These are phyloP conservation scores for Alternaria ethzedia DNA, from an alignment of 2,329 filamentous ascomycete species.

Conservation along the genomic window DNA sequence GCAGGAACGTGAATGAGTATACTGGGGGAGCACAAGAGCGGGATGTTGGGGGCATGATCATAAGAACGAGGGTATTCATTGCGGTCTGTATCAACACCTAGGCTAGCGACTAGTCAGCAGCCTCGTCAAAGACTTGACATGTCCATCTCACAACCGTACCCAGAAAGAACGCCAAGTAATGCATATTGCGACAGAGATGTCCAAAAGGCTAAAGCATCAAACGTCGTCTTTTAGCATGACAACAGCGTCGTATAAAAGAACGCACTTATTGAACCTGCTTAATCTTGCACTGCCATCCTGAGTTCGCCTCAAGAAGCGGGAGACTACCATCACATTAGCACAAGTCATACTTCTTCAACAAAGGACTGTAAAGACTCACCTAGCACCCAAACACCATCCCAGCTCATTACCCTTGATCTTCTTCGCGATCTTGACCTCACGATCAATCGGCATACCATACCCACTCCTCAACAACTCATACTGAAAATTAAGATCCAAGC, in stretches of 20 bases:
- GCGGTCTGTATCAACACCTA: neutral
- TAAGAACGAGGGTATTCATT: too few relatives aligned
- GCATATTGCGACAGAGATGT: neutral
- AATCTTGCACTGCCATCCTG: constrained; percentile 89
- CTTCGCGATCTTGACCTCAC: constrained; percentile 98
- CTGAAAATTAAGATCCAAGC: constrained; percentile 97
- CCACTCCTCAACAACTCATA: constrained; percentile 89
- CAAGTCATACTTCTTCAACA: neutral
- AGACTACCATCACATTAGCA: constrained; percentile 65
- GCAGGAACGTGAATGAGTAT: too few relatives aligned
- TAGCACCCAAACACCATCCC: constrained; percentile 96
- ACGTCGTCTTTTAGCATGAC: too few relatives aligned
- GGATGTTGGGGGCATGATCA: too few relatives aligned
- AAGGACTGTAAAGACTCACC: constrained; percentile 61
- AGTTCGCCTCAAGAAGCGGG: constrained; percentile 78
- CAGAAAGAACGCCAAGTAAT: neutral
- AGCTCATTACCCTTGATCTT: constrained; percentile 97
- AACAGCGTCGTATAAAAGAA: fast-evolving
- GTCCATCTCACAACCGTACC: neutral
- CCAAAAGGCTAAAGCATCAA: neutral
- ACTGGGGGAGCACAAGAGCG: too few relatives aligned
- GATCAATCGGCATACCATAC: constrained; percentile 96
- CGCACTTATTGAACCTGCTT: constrained; percentile 63
- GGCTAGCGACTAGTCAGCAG: neutral
- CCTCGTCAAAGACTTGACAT: neutral